phyloP scores from a whole-genome alignment of 371 early-diverging fungal species.

The Apophysomyces sp. region DNA sequence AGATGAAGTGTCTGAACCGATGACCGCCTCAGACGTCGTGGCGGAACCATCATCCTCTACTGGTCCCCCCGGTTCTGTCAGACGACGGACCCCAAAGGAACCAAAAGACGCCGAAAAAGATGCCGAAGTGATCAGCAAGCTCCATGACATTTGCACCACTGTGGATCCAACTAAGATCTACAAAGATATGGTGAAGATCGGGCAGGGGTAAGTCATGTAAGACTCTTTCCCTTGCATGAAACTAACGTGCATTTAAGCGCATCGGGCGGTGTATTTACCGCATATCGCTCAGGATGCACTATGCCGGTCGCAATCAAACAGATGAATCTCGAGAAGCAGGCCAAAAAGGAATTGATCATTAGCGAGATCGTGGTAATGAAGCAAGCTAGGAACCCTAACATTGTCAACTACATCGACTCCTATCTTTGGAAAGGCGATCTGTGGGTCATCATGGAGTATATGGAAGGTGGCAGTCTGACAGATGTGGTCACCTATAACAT shows the following conservation, averaged over 20 bases:
- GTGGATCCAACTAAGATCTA: conserved; percentile 78
- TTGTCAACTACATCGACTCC: conserved; percentile 87
- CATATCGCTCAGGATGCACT: conserved; percentile 60
- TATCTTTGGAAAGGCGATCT: conserved; percentile 75
- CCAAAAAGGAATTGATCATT: conserved; percentile 88
- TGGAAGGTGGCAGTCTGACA: conserved; percentile 89
- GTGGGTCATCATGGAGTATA: conserved; percentile 91
- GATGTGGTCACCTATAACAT: conserved; percentile 79
- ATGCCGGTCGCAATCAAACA: conserved; percentile 84
- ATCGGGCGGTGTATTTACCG: conserved; percentile 69
- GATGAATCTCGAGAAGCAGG: conserved; percentile 86
- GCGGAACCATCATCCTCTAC: background rate
- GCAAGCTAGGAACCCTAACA: conserved; percentile 75
- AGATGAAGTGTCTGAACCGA: background rate
- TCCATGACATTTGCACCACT: conserved; percentile 86
- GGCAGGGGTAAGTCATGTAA: conserved; percentile 58
- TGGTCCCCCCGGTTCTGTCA: background rate
- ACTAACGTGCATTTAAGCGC: conserved; percentile 26
- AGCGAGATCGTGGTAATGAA: conserved; percentile 88
- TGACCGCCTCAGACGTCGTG: background rate
- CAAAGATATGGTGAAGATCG: conserved; percentile 65
- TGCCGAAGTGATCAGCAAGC: conserved; percentile 79
- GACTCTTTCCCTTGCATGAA: background rate
- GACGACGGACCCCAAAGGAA: conserved; percentile 1
- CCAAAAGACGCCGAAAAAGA: conserved; percentile 18